Base-by-base conservation (phyloP, 768 basidiomycete genomes). In the Crucibulum laeve region DNA sequence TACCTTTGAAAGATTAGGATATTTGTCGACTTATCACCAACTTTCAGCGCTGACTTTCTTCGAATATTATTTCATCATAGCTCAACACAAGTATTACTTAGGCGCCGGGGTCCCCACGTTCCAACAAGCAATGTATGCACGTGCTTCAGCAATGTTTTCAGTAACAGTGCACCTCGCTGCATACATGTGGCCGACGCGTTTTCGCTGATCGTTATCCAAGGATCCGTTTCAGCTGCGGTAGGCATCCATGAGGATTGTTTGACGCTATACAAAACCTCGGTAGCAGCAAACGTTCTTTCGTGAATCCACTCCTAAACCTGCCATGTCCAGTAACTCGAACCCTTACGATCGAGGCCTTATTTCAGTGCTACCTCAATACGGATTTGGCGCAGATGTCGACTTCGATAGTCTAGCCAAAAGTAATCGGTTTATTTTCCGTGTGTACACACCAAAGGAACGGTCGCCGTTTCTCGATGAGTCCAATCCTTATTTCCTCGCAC, bases 371-470 rank as follows among this genome's bases (percentile, higher is more conserved):
- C 85, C 87, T 42, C 87, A 87, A 60, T 82, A 83, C 53, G 86
- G 87, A 41, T 88, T 87, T 57, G 76, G 80, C 33, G 56, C 75
- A 33, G 77, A 83, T 50, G 63, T 74, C 57, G 68, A 78, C 33
- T 89, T 89, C 56, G 73, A 77, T 41, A 66, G 63, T 25, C 75
- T 90, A 34, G 62, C 82, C 50, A 65, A 73, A 42, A 68, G 73
- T 42, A 89, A 88, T 57, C 79, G 76, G 25, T 88, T 87, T 63
- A 73, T 90, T 53, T 90, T 85, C 68, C 84, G 87, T 33, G 79
- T 90, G 11, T 82, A 89, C 58, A 87, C 86, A 25, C 87, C 87
- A 22, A 85, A 80, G 56, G 70, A 74, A 44, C 70, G 64, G 33
- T 75, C 77, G 1, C 74, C 74, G 15, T 72, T 73, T 51, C 64